These are phyloP conservation scores for Setomelanomma holmii DNA, from an alignment of 2,329 filamentous ascomycete species.

Conservation along the genomic window DNA sequence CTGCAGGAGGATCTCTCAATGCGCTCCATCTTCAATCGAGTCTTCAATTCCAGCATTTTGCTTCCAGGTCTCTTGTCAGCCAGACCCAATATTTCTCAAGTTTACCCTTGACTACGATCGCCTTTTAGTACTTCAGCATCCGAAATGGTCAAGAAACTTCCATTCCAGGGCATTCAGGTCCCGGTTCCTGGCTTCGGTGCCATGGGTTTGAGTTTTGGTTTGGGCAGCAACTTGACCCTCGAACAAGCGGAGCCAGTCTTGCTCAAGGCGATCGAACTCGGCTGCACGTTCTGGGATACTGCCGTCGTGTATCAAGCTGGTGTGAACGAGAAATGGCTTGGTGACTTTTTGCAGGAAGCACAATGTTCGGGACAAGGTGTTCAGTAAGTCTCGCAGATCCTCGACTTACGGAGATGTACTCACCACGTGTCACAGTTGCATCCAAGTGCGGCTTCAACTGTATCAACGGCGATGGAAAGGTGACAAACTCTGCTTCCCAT, in stretches of 20 bases:
- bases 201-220: constrained; percentile 60
- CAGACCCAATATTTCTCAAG: background rate
- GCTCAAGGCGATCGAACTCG: constrained; percentile 57
- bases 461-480: constrained; percentile 43
- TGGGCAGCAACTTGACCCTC: constrained; percentile 52
- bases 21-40: background rate
- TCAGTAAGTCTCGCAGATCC: constrained; percentile 11
- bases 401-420: background rate
- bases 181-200: constrained; percentile 61
- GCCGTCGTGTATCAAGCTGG: constrained; percentile 26
- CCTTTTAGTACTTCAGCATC: background rate
- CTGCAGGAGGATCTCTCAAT: background rate
- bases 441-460: constrained; percentile 41
- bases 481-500: constrained; percentile 50
- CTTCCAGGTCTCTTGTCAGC: constrained; percentile 43
- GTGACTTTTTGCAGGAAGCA: constrained; percentile 37
- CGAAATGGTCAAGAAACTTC: constrained; percentile 29
- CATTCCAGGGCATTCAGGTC: constrained; percentile 46
- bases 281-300: constrained; percentile 62
- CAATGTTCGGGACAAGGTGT: constrained; percentile 32
- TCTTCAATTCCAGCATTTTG: background rate
- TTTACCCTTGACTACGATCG: background rate
- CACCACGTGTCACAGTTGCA: constrained; percentile 16
- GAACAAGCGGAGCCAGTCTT: constrained; percentile 58
- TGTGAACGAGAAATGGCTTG: constrained; percentile 38